Base-by-base conservation (phyloP, 2,329 filamentous ascomycete species). In the Aspergillus sp. region DNA sequence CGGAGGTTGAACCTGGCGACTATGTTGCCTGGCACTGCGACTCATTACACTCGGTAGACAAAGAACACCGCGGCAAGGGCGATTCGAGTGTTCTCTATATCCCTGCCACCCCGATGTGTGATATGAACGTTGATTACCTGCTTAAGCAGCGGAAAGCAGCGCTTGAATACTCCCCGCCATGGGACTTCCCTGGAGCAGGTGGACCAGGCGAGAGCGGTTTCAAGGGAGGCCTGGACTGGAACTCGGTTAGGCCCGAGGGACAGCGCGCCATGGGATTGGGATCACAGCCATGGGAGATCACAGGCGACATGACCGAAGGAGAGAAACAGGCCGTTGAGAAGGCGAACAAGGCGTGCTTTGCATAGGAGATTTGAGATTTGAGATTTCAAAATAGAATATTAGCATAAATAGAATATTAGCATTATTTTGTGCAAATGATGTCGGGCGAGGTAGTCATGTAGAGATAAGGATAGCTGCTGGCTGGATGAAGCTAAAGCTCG, bases 71-170 rank as follows among this genome's bases (percentile, higher is more conserved):
- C 1, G 93, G 93, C 1, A 80, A 76, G 2, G 74, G 78, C 0
- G 93, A 97, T 72, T 91, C 90, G 0, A 92, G 88, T 65, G 93
- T 96, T 0, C 69, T 97, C 59, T 97, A 97, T 68, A 96, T 97
- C 55, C 92, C 93, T 0, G 87, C 90, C 0, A 95, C 90, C 55
- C 92, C 93, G 0, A 81, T 91, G 31, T 96, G 91, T 0, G 84
- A 88, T 53, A 76, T 80, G 40, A 96, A 95, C 66, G 86, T 89
- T 0, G 75, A 83, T 21, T 95, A 93, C 69, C 78, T 93, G 1
- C 80, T 76, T 1, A 81, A 84, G 15, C 91, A 96, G 76, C 83
- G 89, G 19, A 79, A 85, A n/a, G 84, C 85, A 0, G 95, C 95
- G 64, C 73, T 88, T 3, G 70, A 78, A 0, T 92, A 91, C 4